Evolutionary conservation across 306 rosid species (phyloP).

Genomic region (Quercus variabilis): DNA sequence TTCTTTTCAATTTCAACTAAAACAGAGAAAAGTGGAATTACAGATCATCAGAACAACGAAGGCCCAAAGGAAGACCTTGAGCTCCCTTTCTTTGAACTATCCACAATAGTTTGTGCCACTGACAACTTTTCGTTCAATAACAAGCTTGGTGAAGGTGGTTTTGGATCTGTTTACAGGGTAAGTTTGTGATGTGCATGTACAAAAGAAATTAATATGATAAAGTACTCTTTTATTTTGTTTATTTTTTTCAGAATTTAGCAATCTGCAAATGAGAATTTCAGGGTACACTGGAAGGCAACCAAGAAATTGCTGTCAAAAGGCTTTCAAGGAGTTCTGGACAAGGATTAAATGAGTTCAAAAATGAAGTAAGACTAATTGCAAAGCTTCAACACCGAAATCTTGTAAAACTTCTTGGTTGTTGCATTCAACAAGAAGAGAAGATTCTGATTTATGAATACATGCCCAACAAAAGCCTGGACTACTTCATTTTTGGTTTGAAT

Average conservation of each 20-base stretch:
- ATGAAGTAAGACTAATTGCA: slow-evolving; percentile 53
- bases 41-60: neutral
- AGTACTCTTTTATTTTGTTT: too few relatives aligned
- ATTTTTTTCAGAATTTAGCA: too few relatives aligned
- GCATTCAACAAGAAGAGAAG: slow-evolving; percentile 49
- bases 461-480: slow-evolving; percentile 63
- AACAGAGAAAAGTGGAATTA: neutral
- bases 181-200: neutral
- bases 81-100: slow-evolving; percentile 41
- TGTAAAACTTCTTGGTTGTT: slow-evolving; percentile 62
- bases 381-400: slow-evolving; percentile 74
- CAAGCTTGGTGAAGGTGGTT: slow-evolving; percentile 61
- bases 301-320: slow-evolving; percentile 61
- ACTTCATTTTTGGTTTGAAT: slow-evolving; percentile 53
- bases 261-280: neutral
- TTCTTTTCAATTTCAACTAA: neutral
- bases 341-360: slow-evolving; percentile 54
- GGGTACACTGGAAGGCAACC: slow-evolving; percentile 48
- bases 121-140: slow-evolving; percentile 35
- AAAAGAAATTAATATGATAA: neutral
- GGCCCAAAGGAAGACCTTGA: slow-evolving; percentile 31
- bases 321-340: slow-evolving; percentile 51
- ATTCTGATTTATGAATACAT: slow-evolving; percentile 57
- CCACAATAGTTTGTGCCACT: slow-evolving; percentile 37
- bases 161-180: slow-evolving; percentile 58